phyloP scores from a whole-genome alignment of 129 eudicot genomes.

The Sambucus nigra region DNA sequence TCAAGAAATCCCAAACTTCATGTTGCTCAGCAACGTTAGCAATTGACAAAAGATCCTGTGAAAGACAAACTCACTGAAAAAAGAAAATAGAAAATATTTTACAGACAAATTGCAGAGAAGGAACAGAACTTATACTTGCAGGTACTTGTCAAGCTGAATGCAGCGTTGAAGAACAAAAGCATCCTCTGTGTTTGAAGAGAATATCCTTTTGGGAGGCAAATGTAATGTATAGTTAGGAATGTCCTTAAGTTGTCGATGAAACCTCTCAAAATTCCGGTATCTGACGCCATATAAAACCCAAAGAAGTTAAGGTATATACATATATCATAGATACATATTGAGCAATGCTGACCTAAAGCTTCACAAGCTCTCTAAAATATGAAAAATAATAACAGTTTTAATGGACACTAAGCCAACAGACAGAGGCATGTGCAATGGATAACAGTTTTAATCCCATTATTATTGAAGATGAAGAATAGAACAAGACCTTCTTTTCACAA shows the following conservation, averaged over 20 bases:
- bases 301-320: not conserved
- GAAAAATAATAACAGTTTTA: not conserved
- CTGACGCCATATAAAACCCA: slow-evolving; percentile 34
- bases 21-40: slow-evolving; percentile 99
- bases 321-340: not conserved
- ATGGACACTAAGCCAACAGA: not conserved
- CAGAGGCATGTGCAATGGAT: slow-evolving; percentile 1
- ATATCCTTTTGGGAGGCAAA: slow-evolving; percentile 98
- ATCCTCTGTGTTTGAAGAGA: slow-evolving; percentile 99
- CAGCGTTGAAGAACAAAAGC: slow-evolving; percentile 97
- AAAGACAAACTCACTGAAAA: slow-evolving; percentile 10
- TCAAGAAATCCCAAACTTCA: slow-evolving; percentile 98
- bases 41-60: slow-evolving; percentile 84
- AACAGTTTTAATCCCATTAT: slow-evolving; percentile 1
- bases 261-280: slow-evolving; percentile 89
- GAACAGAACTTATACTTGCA: slow-evolving; percentile 48
- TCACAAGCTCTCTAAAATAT: not conserved
- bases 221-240: slow-evolving; percentile 89
- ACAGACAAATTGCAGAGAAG: not conserved
- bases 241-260: slow-evolving; percentile 93
- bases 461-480: slow-evolving; percentile 8
- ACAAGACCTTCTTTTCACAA: slow-evolving; percentile 89
- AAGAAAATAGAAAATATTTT: not conserved
- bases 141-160: slow-evolving; percentile 91
- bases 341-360: not conserved